Base-by-base conservation (phyloP, 2,329 filamentous ascomycete genomes). In the Lomentospora prolificans region DNA sequence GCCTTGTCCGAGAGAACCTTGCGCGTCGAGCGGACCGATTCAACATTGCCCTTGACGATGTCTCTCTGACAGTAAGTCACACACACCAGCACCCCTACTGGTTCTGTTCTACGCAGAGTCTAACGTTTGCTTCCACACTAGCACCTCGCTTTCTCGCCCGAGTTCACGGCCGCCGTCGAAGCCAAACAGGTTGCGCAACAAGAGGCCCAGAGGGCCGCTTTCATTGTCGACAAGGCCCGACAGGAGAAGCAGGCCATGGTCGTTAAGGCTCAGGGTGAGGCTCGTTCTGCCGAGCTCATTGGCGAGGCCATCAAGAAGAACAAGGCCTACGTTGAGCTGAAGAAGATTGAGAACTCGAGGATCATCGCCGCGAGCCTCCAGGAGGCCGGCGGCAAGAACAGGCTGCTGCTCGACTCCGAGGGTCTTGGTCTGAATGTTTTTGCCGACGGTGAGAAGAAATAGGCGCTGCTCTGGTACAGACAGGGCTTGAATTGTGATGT, bases 171-270 rank as follows among this genome's bases (percentile, higher is more conserved):
- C 19, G 84, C 84, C 54, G 84, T 87, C 58, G 84, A 87, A 69
- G 84, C 84, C 59, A 87, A 87, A 74, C 84, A 87, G 70, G 84
- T 87, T 56, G 84, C 84, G 53, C 84, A 87, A 71, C 94, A 99
- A 77, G 94, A 99, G 71, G 94, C 94, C 31, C 94, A 99, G 74
- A 85, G 94, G 61, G 94, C 94, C 31, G 94, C 94, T 59, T 99
- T 99, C 76, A 80, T 99, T 54, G 94, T 99, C 62, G 94, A 99
- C 84, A 96, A 97, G 78, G 94, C 94, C 55, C 86, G 94, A 63
- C 94, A 99, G 75, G 94, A 99, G 81, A 99, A 99, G 80, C 94
- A 99, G 76, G 94, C 94, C 65, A 96, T 91, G 77, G 90, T 99
- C 56, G 94, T 99, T 68, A 90, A 90, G 75, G 94, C 94, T 3